These are phyloP conservation scores for Warburgia ugandensis DNA, from an alignment of 164 flowering plant genomes.

Conservation along the genomic window DNA sequence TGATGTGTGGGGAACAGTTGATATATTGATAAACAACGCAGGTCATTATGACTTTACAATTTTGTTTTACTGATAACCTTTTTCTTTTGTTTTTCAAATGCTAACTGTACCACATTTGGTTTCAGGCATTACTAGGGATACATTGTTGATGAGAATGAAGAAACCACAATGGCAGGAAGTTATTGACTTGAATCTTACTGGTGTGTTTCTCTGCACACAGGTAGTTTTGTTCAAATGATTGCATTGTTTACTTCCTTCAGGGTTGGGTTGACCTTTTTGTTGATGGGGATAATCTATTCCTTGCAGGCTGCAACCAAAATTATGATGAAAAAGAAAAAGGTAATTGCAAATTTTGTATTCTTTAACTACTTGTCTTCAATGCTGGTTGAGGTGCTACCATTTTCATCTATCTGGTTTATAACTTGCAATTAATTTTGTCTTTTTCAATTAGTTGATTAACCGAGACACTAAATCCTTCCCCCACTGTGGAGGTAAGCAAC, in stretches of 20 bases:
- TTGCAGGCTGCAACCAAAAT: conserved; percentile 91
- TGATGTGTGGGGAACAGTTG: conserved; percentile 96
- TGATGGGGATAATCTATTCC: conserved; percentile 8
- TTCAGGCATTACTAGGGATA: conserved; percentile 89
- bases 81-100: background rate
- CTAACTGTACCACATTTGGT: conserved; percentile 12
- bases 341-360: no score
- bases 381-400: no score
- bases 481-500: no score
- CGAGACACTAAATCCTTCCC: no score
- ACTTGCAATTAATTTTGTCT: no score
- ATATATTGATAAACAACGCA: conserved; percentile 86
- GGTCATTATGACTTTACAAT: no score
- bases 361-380: no score
- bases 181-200: conserved; percentile 93
- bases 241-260: background rate
- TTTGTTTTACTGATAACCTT: no score
- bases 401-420: no score
- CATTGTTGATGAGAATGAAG: conserved; percentile 93
- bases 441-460: no score
- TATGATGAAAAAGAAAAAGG: conserved; percentile 98
- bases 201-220: conserved; percentile 94
- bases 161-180: conserved; percentile 93
- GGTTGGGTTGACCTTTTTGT: conserved; percentile 3
- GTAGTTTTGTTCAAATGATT: conserved; percentile 30